Conservation (phyloP, 73 alveolate genomes). For the Paramecium tetraurelia region DNA sequence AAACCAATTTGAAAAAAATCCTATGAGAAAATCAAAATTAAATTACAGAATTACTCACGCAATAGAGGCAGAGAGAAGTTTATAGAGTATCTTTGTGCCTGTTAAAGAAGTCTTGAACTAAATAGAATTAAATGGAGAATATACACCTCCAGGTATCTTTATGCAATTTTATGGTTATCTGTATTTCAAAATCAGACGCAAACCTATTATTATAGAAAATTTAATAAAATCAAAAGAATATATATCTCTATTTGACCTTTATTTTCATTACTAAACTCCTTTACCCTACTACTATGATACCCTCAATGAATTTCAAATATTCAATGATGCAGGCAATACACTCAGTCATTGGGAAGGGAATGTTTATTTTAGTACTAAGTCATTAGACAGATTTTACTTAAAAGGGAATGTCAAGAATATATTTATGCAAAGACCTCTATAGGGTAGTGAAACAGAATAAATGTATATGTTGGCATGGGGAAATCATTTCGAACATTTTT, state of each 20-base stretch:
- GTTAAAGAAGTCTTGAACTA: background rate
- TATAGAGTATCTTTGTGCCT: slow-evolving; percentile 1
- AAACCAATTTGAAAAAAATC: background rate
- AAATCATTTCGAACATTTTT: background rate
- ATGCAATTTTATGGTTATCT: slow-evolving; percentile 36
- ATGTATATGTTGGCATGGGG: slow-evolving; percentile 15
- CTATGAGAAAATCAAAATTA: background rate
- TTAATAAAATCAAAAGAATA: background rate
- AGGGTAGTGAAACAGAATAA: background rate
- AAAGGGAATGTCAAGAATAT: slow-evolving; percentile 37
- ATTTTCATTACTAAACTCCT: slow-evolving; percentile 2
- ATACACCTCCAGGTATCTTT: slow-evolving; percentile 37
- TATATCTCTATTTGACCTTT: slow-evolving; percentile 21
- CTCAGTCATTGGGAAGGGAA: slow-evolving; percentile 27
- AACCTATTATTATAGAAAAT: background rate
- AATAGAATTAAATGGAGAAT: background rate
- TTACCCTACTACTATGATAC: background rate
- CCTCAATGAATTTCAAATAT: background rate
- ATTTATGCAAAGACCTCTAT: background rate
- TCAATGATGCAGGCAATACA: slow-evolving; percentile 2
- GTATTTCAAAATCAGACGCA: slow-evolving; percentile 1
- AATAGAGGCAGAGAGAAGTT: slow-evolving; percentile 49
- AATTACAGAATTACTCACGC: slow-evolving; percentile 25
- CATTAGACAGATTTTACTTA: background rate
- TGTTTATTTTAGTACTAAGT: background rate